These are phyloP conservation scores for Backusella sp. DNA, from an alignment of 192 early-diverging fungal species.

Conservation along the genomic window DNA sequence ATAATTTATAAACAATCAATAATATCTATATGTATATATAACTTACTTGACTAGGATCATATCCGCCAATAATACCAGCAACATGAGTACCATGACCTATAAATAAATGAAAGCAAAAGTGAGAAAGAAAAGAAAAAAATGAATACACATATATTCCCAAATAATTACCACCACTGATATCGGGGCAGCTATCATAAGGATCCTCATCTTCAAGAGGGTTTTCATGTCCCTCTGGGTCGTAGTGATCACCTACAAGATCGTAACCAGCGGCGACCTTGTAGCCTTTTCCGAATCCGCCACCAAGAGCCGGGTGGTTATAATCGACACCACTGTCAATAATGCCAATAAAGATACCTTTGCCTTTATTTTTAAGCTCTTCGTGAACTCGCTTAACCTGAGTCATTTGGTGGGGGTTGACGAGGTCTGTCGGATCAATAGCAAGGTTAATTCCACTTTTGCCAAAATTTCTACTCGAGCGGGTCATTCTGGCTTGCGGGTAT, in stretches of 20 bases:
- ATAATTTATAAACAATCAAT: neutral
- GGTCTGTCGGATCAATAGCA: neutral
- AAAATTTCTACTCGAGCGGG: neutral
- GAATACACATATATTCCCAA: neutral
- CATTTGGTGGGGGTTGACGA: conserved; percentile 6
- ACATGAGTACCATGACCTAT: conserved; percentile 71
- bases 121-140: neutral
- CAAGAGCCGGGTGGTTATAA: conserved; percentile 63
- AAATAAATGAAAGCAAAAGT: neutral
- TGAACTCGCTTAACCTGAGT: conserved; percentile 54
- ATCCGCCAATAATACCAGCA: conserved; percentile 55
- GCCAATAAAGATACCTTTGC: conserved; percentile 64
- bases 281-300: conserved; percentile 58
- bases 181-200: neutral
- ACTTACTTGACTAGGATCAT: conserved; percentile 36
- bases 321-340: conserved; percentile 62
- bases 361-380: conserved; percentile 46
- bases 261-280: conserved; percentile 58
- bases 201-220: neutral
- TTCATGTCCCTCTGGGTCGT: conserved; percentile 11
- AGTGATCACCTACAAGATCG: conserved; percentile 67
- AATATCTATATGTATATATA: neutral
- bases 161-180: neutral
- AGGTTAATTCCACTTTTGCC: neutral
- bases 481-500: neutral